Evolutionary conservation across 257 asterid species (phyloP), one percentile per base, ranked within the genome.

Genomic region (Solanum arcanum): DNA sequence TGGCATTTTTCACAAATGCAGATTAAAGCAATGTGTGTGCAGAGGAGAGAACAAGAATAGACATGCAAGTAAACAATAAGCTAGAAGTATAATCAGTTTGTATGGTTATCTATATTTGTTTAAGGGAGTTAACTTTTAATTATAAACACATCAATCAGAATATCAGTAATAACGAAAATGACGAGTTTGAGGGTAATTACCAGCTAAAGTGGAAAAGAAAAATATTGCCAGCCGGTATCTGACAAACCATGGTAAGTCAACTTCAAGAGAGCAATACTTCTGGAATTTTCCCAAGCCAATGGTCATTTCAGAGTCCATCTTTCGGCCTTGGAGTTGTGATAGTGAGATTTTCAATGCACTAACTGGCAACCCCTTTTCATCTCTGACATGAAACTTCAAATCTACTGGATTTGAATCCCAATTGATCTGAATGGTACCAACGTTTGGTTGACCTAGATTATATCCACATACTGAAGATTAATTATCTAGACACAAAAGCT

Each of bases 181-280:
- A 69, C 35, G 23, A 69, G 41, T 69, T 29, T 15, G 35, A 31
- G 41, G 76, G 12, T 31, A 69, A 69, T 69, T 90, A 90, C 91
- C 91, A 82, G 84, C 87, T 46, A 69, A 37, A 75, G 90, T 16
- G 37, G 31, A 74, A 83, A 88, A 87, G 87, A 90, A 60, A 42
- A 90, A 16, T 56, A 88, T 90, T 35, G 87, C 84, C 83, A 90
- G 47, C 21, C 91, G 89, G 74, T 88, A 88, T 90, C 90, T 86
- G 73, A 72, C 87, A 27, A 90, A 62, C 88, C 87, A 87, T 47
- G 91, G 88, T 78, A 88, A 86, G 66, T 86, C 85, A 83, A 86
- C 90, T 88, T 86, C 89, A 56, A 83, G 68, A 37, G 89, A 59
- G 81, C 91, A 90, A 62, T 88, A 84, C 41, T 39, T 90, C 52